Percentiles rank a stretch among this genome's conserved stretches.
These are phyloP conservation scores for Millerago galiae DNA, from an alignment of 805 yeast species.

Conservation along the genomic window DNA sequence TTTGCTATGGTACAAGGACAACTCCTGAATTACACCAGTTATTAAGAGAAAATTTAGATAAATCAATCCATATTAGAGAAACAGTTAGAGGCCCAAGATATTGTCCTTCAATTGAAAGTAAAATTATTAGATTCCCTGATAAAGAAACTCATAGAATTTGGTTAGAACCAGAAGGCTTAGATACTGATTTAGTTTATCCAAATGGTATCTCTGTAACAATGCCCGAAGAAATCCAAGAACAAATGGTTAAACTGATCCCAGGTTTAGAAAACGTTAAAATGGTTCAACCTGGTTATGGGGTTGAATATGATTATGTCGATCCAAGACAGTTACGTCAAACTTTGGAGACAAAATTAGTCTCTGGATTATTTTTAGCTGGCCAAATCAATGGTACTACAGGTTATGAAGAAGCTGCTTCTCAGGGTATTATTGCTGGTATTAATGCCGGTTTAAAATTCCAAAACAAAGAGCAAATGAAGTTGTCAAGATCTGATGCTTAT, in stretches of 20 bases:
- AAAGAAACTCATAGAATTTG: conserved; percentile 77
- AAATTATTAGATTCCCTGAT: conserved; percentile 72
- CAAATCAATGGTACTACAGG: conserved; percentile 99
- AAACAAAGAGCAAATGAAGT: conserved; percentile 37
- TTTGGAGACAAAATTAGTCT: conserved; percentile 72
- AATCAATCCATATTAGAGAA: conserved; percentile 86
- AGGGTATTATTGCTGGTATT: conserved; percentile 91
- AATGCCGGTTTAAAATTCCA: conserved; percentile 70
- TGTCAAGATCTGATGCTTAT: conserved; percentile 79
- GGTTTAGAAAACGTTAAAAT: conserved; percentile 87
- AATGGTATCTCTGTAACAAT: conserved; percentile 94
- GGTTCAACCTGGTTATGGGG: conserved; percentile 98
- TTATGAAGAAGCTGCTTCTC: conserved; percentile 97
- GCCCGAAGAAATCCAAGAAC: conserved; percentile 88
- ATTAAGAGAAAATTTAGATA: conserved; percentile 62
- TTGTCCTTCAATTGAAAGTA: conserved; percentile 95
- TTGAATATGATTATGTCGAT: conserved; percentile 93
- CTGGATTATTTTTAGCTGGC: conserved; percentile 86
- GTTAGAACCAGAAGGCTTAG: conserved; percentile 95
- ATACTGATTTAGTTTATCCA: conserved; percentile 85
- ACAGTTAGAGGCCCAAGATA: conserved; percentile 95
- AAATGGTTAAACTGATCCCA: conserved; percentile 68
- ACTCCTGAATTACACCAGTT: conserved; percentile 68
- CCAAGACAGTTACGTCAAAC: conserved; percentile 80
- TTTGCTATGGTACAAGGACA: conserved; percentile 76